Evolutionary conservation across 345 rosid species (phyloP).

Genomic region (Lenwebbia sp.): DNA sequence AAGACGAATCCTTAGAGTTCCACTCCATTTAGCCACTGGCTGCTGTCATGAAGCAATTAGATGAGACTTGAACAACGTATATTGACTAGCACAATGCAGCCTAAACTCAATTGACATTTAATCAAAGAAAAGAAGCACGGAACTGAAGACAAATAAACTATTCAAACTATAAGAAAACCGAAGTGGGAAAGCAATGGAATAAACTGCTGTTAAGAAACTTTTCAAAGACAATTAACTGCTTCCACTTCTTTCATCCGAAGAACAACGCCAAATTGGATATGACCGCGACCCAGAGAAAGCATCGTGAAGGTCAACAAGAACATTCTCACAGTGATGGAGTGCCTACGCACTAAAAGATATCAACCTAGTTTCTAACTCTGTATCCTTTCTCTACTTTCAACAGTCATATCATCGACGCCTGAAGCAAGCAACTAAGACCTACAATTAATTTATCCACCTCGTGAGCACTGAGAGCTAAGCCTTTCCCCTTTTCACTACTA

Average conservation of each 20-base stretch:
- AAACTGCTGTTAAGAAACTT: neutral
- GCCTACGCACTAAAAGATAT: neutral
- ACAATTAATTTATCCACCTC: neutral
- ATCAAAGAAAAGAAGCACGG: neutral
- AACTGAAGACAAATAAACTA: neutral
- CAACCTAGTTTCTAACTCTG: neutral
- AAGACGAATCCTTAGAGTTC: slow-evolving; percentile 10
- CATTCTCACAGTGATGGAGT: neutral
- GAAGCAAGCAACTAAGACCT: neutral
- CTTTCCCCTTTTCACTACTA: neutral
- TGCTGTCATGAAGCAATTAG: neutral
- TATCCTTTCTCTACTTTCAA: neutral
- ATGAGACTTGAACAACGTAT: neutral
- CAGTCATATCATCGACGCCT: neutral
- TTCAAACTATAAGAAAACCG: neutral
- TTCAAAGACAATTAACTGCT: neutral
- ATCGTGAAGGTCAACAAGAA: neutral
- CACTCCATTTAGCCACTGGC: slow-evolving; percentile 37
- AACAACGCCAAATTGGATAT: neutral
- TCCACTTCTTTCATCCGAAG: neutral
- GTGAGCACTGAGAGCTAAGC: neutral
- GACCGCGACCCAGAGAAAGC: neutral
- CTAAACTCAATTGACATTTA: neutral
- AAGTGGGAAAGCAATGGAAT: neutral
- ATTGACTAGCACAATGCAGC: neutral